Base-by-base conservation (phyloP, 129 eudicot genomes). In the Centrapalus pauciflorus region DNA sequence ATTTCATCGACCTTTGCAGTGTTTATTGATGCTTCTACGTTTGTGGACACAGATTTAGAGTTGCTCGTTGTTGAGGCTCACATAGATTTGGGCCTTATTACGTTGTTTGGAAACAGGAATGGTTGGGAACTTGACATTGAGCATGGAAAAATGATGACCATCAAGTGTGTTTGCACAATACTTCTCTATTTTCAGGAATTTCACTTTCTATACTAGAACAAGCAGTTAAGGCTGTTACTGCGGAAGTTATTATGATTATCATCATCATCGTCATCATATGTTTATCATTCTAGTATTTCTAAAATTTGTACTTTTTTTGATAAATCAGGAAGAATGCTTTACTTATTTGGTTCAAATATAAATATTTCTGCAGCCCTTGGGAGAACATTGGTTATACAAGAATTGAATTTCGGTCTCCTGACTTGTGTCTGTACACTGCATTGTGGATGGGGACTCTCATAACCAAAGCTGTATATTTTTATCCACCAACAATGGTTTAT, bases 11-110 rank as follows among this genome's bases (percentile, higher is more conserved):
- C 48, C 67, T 40, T 61, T 84, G 78, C 86, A 94, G 99, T 76
- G 55, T 89, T 84, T 61, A 62, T 20, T 10, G 85, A 81, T 76
- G 99, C 90, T 60, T 76, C 87, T 52, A 95, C 73, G 0, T 89
- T 94, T 67, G 95, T 97, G 60, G 97, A 89, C 70, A 82, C 87
- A 5, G 89, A 94, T 81, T 57, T 89, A 55, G 99, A 94, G 74
- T 67, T 80, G 78, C 99, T 97, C 1, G 66, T 86, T 56, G 92
- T 93, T 50, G 98, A 93, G 76, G 57, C 88, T 70, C 93, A 88
- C 79, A 68, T 80, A 79, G 78, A 81, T 73, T 43, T 81, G 64
- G 79, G 65, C 32, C 74, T 76, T 12, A 41, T 38, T 46, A 32
- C 63, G 7, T 38, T 67, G 17, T 38, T 77, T 13, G 82, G 72